phyloP scores from a whole-genome alignment of 2,329 filamentous ascomycete species.

The Claviceps sp. region DNA sequence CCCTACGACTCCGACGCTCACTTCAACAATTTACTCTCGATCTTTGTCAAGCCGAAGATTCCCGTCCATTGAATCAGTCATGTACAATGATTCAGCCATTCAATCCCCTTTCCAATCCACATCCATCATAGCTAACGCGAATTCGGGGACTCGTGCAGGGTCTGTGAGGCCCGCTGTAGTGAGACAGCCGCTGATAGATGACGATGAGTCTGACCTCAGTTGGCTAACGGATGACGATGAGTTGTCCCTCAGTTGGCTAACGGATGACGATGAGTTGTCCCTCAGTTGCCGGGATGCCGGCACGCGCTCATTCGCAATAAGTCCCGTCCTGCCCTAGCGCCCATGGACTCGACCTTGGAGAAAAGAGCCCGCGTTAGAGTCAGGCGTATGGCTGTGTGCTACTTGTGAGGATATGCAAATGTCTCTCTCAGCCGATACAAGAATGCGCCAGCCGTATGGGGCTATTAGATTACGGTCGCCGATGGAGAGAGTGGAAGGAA shows the following conservation, averaged over 20 bases:
- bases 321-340: not conserved
- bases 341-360: slow-evolving; percentile 2
- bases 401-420: slow-evolving; percentile 7
- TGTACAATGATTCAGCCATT: not conserved
- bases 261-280: not conserved
- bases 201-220: not conserved
- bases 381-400: slow-evolving; percentile 11
- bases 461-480: slow-evolving; percentile 5
- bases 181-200: not conserved
- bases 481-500: slow-evolving; percentile 2
- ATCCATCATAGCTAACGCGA: too few relatives aligned
- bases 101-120: too few relatives aligned
- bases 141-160: too few relatives aligned
- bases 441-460: not conserved
- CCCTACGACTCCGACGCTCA: not conserved
- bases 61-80: not conserved
- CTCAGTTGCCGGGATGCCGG: not conserved
- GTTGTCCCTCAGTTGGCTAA: too few relatives aligned
- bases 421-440: not conserved
- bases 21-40: not conserved
- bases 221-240: too few relatives aligned
- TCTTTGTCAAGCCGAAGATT: not conserved
- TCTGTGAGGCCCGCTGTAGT: not conserved
- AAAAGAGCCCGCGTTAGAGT: not conserved
- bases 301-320: not conserved